phyloP scores from a whole-genome alignment of 768 basidiomycete species.

The Multifurca ochricompacta region DNA sequence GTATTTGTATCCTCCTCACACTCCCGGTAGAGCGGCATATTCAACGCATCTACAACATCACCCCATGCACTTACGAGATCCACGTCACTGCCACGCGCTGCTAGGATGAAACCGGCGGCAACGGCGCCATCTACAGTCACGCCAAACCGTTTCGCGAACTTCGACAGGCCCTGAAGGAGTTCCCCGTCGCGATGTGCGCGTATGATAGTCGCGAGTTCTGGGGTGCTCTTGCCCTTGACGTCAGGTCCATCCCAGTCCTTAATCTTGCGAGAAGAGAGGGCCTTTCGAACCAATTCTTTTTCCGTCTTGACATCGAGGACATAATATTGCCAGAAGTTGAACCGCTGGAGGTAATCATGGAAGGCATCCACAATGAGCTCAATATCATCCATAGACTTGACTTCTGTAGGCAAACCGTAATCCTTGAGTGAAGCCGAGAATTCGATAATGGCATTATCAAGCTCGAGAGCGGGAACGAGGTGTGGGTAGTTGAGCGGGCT shows the following conservation, averaged over 20 bases:
- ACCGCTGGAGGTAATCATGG: constrained; percentile 46
- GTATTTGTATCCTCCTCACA: constrained; percentile 77
- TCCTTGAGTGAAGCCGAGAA: constrained; percentile 62
- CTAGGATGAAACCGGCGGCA: constrained; percentile 69
- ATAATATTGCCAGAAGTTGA: constrained; percentile 91
- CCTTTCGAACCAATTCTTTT: constrained; percentile 46
- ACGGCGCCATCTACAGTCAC: constrained; percentile 52
- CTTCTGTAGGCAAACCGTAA: constrained; percentile 61
- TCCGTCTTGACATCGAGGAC: constrained; percentile 70
- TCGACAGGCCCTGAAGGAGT: constrained; percentile 46
- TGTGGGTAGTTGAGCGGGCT: constrained; percentile 90
- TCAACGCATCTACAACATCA: constrained; percentile 74
- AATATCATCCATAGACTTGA: constrained; percentile 64
- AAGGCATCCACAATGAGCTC: constrained; percentile 59
- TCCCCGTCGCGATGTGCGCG: constrained; percentile 37
- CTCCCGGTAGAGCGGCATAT: constrained; percentile 80
- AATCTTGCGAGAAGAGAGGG: constrained; percentile 40
- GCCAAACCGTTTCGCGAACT: constrained; percentile 59
- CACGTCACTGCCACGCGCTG: constrained; percentile 45
- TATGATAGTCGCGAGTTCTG: constrained; percentile 60
- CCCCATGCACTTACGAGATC: constrained; percentile 51
- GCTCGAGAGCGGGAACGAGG: constrained; percentile 82
- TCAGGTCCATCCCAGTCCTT: constrained; percentile 54
- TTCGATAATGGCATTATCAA: constrained; percentile 79
- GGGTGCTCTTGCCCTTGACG: constrained; percentile 49